Evolutionary conservation across 306 rosid genomes (phyloP), one percentile per base, ranked within the genome.

Genomic region (Prunus persica): DNA sequence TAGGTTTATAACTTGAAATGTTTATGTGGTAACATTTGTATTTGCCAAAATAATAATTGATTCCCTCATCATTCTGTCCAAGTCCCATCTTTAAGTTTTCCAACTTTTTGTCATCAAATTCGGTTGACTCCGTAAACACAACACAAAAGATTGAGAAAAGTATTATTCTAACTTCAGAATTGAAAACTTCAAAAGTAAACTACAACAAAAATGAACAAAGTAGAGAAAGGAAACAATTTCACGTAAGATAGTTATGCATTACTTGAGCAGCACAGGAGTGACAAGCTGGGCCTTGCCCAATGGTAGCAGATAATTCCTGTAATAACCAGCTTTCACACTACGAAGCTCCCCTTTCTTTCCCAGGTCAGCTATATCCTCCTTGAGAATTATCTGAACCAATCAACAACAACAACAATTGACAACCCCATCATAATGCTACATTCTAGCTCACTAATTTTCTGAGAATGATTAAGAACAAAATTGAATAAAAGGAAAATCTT

Each of bases 291-390:
- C 97, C 71, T 86, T 91, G 71, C 97, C 97, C 71, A 11, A 60
- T 14, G 97, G 99, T 38, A 82, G 85, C 52, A 95, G 83, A 80
- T 51, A 95, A 82, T 92, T 95, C 84, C 97, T 92, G 82, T 12
- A 95, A 81, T 28, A 95, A 5, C 99, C 97, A 76, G 89, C 90
- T 82, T 74, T 92, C 34, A 95, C 97, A 57, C 84, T 89, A 65
- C 91, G 87, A 73, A 92, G 93, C 28, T 92, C 82, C 60, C 99
- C 97, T 69, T 84, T 82, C 85, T 86, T 87, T 76, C 99, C 97
- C 76, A 95, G 77, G 45, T 79, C 57, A 65, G 60, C 24, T 32
- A 95, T 82, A 79, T 95, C 97, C 78, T 95, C 99, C 88, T 92
- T 95, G 82, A 90, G 76, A 68, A 92, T 89, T 27, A 95, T 87